A percentile compares a stretch with the other conserved stretches of the same genome.
phyloP scores from a whole-genome alignment of 306 rosid species.

The Inga leiocalycina region DNA sequence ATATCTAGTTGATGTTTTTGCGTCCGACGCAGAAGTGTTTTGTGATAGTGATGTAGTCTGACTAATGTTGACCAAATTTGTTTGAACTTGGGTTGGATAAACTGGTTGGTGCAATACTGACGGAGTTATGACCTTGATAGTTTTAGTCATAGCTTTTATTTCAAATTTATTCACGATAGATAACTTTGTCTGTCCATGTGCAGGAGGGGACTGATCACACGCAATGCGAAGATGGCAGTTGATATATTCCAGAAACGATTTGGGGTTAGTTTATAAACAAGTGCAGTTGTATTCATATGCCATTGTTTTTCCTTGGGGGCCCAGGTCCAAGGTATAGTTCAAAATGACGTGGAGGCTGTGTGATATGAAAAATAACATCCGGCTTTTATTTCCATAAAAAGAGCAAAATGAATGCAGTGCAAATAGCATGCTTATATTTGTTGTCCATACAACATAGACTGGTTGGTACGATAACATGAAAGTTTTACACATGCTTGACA shows the following conservation, averaged over 20 bases:
- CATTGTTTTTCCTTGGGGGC: not conserved
- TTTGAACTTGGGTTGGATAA: not conserved
- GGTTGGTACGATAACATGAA: slow-evolving; percentile 10
- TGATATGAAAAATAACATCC: not conserved
- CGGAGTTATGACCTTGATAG: slow-evolving; percentile 5
- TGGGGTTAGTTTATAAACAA: slow-evolving; percentile 59
- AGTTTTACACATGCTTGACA: slow-evolving; percentile 17
- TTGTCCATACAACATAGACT: not conserved
- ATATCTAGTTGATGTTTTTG: not conserved
- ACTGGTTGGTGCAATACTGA: not conserved
- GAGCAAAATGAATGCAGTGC: slow-evolving; percentile 6
- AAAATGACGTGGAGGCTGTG: slow-evolving; percentile 8
- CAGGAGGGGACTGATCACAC: slow-evolving; percentile 93
- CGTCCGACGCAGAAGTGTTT: not conserved
- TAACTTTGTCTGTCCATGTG: not conserved
- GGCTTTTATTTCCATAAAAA: not conserved
- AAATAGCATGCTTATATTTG: slow-evolving; percentile 7
- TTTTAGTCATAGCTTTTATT: not conserved
- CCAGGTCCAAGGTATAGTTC: not conserved
- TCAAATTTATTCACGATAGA: slow-evolving; percentile 20
- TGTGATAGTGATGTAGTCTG: not conserved
- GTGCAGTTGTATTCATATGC: slow-evolving; percentile 7
- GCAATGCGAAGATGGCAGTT: slow-evolving; percentile 72
- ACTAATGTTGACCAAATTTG: not conserved
- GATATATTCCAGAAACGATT: slow-evolving; percentile 81